Evolutionary conservation across 106 monocot species (phyloP).

Genomic region (Allium cepa): DNA sequence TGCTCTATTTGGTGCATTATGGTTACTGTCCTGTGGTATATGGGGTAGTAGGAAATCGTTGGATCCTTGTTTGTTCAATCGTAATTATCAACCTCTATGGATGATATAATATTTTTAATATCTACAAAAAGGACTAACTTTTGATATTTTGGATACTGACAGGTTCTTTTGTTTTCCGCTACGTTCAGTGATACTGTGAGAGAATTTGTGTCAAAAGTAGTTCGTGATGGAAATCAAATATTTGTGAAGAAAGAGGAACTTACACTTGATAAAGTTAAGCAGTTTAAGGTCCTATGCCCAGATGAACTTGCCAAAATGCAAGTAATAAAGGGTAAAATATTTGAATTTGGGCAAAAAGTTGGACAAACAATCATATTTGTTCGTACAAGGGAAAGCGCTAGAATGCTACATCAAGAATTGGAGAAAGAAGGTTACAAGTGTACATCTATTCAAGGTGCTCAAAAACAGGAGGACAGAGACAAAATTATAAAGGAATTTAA

Average conservation of each 20-base stretch:
- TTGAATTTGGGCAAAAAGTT: slow-evolving; percentile 81
- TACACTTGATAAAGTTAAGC: slow-evolving; percentile 74
- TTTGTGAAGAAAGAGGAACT: slow-evolving; percentile 93
- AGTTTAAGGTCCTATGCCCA: slow-evolving; percentile 79
- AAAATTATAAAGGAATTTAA: slow-evolving; percentile 84
- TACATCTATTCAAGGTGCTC: slow-evolving; percentile 85
- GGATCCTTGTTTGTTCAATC: too few relatives aligned
- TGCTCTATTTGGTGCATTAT: too few relatives aligned
- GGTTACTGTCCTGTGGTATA: too few relatives aligned
- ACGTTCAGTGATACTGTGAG: slow-evolving; percentile 87
- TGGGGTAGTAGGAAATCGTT: too few relatives aligned
- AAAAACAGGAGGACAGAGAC: slow-evolving; percentile 69
- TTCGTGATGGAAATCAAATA: slow-evolving; percentile 69
- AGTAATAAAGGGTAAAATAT: slow-evolving; percentile 82
- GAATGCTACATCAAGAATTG: slow-evolving; percentile 48
- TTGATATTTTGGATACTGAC: slow-evolving; percentile 4
- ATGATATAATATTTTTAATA: too few relatives aligned
- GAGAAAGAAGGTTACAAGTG: slow-evolving; percentile 75
- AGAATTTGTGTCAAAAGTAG: slow-evolving; percentile 57
- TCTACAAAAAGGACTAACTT: neutral
- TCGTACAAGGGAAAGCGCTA: slow-evolving; percentile 74
- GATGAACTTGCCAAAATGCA: slow-evolving; percentile 77
- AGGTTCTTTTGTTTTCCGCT: slow-evolving; percentile 95
- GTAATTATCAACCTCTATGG: too few relatives aligned
- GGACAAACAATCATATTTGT: slow-evolving; percentile 97